Conservation (phyloP, 257 asterid genomes). For the Nicotiana undulata region DNA sequence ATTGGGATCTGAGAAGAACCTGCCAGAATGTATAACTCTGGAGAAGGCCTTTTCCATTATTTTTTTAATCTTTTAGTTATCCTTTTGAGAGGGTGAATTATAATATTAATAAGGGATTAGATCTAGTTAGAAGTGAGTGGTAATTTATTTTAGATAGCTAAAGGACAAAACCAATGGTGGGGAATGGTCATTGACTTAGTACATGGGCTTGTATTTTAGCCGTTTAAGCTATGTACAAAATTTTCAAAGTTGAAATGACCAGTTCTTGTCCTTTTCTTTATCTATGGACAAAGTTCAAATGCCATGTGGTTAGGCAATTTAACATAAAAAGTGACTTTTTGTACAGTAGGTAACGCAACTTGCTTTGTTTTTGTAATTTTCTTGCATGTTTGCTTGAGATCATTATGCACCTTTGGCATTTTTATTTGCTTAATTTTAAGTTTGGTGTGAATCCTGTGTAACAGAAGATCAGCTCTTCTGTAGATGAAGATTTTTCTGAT, state of each 20-base stretch:
- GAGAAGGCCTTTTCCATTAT: background rate
- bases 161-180: constrained; percentile 39
- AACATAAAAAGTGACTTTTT: background rate
- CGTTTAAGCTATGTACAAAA: constrained; percentile 32
- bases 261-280: constrained; percentile 49
- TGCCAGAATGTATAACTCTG: constrained; percentile 13
- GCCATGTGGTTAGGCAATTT: constrained; percentile 14
- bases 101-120: constrained; percentile 19
- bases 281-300: constrained; percentile 50
- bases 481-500: too few species aligned
- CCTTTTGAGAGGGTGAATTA: background rate
- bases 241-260: constrained; percentile 33
- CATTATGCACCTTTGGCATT: background rate
- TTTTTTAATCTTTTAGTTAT: background rate
- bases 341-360: background rate
- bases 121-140: constrained; percentile 23
- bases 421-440: background rate
- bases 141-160: constrained; percentile 4
- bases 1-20: constrained; percentile 29
- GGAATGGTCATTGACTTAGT: constrained; percentile 50
- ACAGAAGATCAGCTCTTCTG: background rate
- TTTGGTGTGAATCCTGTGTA: background rate
- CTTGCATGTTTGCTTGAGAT: background rate
- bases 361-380: background rate
- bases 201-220: constrained; percentile 22